Evolutionary conservation across 1,284 basidiomycete species (phyloP).

Genomic region (Takashimella tepidaria): DNA sequence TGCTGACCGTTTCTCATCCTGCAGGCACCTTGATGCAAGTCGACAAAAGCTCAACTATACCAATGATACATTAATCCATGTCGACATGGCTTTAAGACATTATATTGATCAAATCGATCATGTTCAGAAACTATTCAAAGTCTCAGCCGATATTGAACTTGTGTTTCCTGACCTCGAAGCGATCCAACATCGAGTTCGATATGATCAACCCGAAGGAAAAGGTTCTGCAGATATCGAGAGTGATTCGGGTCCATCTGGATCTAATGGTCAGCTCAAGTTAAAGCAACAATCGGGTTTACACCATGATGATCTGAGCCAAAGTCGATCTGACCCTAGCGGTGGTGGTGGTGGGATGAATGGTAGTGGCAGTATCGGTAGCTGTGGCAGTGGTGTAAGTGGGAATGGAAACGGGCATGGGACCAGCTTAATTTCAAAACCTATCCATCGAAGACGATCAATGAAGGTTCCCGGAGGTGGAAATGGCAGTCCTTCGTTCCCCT

Average conservation of each 20-base stretch:
- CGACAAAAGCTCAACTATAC: constrained; percentile 1
- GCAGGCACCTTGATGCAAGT: constrained; percentile 3
- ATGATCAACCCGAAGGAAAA: neutral
- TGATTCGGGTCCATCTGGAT: constrained; percentile 1
- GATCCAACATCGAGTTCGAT: neutral
- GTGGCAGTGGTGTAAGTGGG: no score
- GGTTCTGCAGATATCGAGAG: constrained; percentile 6
- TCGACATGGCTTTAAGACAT: constrained; percentile 26
- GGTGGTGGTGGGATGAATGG: neutral
- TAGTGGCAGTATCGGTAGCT: no score
- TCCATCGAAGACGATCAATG: constrained; percentile 2
- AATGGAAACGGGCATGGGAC: no score
- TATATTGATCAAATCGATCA: constrained; percentile 32
- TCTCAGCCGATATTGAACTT: constrained; percentile 28
- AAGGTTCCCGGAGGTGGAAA: constrained; percentile 8
- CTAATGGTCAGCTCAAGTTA: neutral
- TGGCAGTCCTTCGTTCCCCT: constrained; percentile 4
- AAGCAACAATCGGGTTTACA: neutral
- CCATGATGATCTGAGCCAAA: constrained; percentile 1
- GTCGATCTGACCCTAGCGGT: constrained; percentile 4
- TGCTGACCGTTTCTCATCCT: neutral
- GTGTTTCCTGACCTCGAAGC: constrained; percentile 19
- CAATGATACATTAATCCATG: constrained; percentile 3
- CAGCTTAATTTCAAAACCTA: neutral
- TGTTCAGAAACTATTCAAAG: constrained; percentile 17